A percentile compares a stretch with the other conserved stretches of the same genome.
phyloP scores from a whole-genome alignment of 2,329 filamentous ascomycete species.

The Ophiostoma triangulosporum region DNA sequence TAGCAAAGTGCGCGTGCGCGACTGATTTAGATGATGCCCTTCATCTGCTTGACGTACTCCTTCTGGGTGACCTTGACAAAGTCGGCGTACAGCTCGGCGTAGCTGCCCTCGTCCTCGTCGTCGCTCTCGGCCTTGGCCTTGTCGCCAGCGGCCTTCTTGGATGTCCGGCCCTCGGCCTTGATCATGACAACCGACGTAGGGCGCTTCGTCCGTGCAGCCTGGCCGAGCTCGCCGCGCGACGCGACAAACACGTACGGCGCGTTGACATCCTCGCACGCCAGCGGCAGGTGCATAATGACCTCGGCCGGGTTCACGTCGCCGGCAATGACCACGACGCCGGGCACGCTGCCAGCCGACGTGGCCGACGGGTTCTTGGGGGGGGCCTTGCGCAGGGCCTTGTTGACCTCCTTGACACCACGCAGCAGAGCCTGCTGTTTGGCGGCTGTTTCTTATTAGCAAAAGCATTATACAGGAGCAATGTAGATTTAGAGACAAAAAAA shows the following conservation, averaged over 20 bases:
- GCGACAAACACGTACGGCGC: slow-evolving; percentile 94
- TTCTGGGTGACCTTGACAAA: slow-evolving; percentile 54
- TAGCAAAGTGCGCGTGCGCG: background rate
- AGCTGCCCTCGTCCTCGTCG: slow-evolving; percentile 42
- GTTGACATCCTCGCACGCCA: slow-evolving; percentile 95
- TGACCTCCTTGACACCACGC: slow-evolving; percentile 96
- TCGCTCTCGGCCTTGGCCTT: slow-evolving; percentile 23
- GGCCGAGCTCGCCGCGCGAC: slow-evolving; percentile 84
- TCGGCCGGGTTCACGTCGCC: slow-evolving; percentile 98
- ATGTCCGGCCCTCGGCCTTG: slow-evolving; percentile 23
- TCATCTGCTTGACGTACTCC: slow-evolving; percentile 44
- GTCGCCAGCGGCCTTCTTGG: slow-evolving; percentile 39
- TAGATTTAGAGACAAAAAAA: background rate
- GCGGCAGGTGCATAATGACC: slow-evolving; percentile 94
- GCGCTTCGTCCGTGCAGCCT: slow-evolving; percentile 86
- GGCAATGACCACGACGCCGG: slow-evolving; percentile 77
- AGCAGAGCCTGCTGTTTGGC: slow-evolving; percentile 93
- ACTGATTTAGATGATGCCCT: slow-evolving; percentile 16
- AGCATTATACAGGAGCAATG: background rate
- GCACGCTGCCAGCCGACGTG: slow-evolving; percentile 33
- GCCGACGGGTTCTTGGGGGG: slow-evolving; percentile 48
- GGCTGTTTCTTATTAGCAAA: slow-evolving; percentile 38
- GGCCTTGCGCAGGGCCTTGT: slow-evolving; percentile 95
- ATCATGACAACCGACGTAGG: slow-evolving; percentile 95
- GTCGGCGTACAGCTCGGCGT: slow-evolving; percentile 49